A percentile compares a stretch with the other conserved stretches of the same genome.
These are phyloP conservation scores for Alectoria sarmentosa DNA, from an alignment of 495 filamentous ascomycete genomes.

Conservation along the genomic window DNA sequence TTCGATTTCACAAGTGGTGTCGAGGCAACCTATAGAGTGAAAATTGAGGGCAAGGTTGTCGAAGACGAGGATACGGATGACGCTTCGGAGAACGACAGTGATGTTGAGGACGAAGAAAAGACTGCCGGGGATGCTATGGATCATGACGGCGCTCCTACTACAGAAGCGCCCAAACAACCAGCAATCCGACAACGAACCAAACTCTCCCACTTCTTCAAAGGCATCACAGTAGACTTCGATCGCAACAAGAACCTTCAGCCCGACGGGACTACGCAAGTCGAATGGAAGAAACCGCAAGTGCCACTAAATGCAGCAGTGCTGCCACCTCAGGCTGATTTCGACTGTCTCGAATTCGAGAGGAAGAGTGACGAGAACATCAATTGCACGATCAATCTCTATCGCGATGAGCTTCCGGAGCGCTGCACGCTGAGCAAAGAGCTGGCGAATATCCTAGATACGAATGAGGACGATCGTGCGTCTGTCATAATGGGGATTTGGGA, in stretches of 20 bases:
- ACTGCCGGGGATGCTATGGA: slow-evolving; percentile 50
- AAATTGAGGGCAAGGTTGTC: slow-evolving; percentile 86
- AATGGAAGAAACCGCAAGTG: slow-evolving; percentile 66
- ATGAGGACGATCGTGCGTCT: slow-evolving; percentile 78
- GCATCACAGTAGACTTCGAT: slow-evolving; percentile 82
- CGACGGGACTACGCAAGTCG: slow-evolving; percentile 53
- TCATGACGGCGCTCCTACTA: slow-evolving; percentile 38
- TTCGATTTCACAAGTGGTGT: slow-evolving; percentile 68
- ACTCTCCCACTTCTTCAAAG: slow-evolving; percentile 95
- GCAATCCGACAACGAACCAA: slow-evolving; percentile 39
- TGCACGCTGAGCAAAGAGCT: slow-evolving; percentile 70
- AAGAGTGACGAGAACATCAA: slow-evolving; percentile 89
- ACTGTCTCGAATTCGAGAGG: slow-evolving; percentile 84
- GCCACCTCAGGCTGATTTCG: slow-evolving; percentile 64
- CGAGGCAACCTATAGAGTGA: slow-evolving; percentile 75
- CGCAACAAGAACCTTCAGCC: slow-evolving; percentile 44
- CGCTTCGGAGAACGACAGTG: slow-evolving; percentile 45
- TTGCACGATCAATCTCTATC: slow-evolving; percentile 76
- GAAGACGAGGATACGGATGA: slow-evolving; percentile 59
- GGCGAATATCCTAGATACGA: slow-evolving; percentile 77
- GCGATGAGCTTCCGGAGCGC: slow-evolving; percentile 80
- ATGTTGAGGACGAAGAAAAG: slow-evolving; percentile 50
- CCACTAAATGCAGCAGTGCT: slow-evolving; percentile 43
- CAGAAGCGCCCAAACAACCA: slow-evolving; percentile 34
- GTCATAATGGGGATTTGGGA: slow-evolving; percentile 91